Evolutionary conservation across 495 filamentous ascomycete species (phyloP).

Genomic region (Penicillium psychrofluorescens): DNA sequence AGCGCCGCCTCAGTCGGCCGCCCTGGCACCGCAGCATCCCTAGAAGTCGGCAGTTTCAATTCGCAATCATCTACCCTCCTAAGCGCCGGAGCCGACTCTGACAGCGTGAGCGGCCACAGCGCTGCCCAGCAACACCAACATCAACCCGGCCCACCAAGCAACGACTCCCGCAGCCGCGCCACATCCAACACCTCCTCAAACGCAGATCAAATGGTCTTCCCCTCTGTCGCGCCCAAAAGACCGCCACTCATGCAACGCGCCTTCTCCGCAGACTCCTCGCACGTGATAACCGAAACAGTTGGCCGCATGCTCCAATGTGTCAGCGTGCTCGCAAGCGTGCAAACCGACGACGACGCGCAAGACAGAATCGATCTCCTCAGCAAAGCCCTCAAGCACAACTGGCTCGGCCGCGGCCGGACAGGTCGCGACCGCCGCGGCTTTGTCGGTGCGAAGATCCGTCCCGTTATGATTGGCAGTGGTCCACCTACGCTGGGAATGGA

Average conservation of each 20-base stretch:
- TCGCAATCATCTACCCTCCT: slow-evolving; percentile 66
- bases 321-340: slow-evolving; percentile 74
- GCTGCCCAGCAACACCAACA: slow-evolving; percentile 14
- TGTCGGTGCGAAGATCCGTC: slow-evolving; percentile 59
- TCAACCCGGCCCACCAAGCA: slow-evolving; percentile 36
- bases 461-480: slow-evolving; percentile 23
- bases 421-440: slow-evolving; percentile 85
- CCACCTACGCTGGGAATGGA: slow-evolving; percentile 3
- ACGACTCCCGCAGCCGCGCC: slow-evolving; percentile 56
- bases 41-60: slow-evolving; percentile 70
- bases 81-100: slow-evolving; percentile 43
- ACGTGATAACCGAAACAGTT: slow-evolving; percentile 82
- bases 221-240: slow-evolving; percentile 45
- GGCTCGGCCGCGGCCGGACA: slow-evolving; percentile 84
- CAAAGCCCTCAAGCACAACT: slow-evolving; percentile 87
- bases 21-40: slow-evolving; percentile 62
- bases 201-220: slow-evolving; percentile 40
- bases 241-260: slow-evolving; percentile 35
- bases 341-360: slow-evolving; percentile 64
- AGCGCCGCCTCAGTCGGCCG: slow-evolving; percentile 40
- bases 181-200: slow-evolving; percentile 79
- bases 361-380: slow-evolving; percentile 74
- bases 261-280: slow-evolving; percentile 54
- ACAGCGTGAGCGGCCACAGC: slow-evolving; percentile 31
- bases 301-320: slow-evolving; percentile 96